Percentiles rank a stretch among this genome's conserved stretches.
Evolutionary conservation across 176 grass and related monocot genomes (phyloP).

Genomic region (Cocos nucifera): DNA sequence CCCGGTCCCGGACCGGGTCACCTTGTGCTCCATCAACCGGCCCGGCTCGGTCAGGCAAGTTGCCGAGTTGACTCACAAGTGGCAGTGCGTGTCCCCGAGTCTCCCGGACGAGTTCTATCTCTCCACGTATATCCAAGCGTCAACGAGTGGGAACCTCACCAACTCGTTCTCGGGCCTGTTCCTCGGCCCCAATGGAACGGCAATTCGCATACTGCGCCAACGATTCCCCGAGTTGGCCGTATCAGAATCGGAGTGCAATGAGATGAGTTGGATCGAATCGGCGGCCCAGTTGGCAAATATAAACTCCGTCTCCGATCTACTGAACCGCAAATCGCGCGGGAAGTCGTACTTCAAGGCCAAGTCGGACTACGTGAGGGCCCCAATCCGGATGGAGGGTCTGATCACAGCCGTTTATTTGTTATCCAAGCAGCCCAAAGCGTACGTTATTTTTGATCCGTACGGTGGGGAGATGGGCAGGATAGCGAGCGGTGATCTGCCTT

Average conservation of each 20-base stretch:
- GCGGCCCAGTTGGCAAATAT: constrained; percentile 31
- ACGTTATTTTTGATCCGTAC: constrained; percentile 74
- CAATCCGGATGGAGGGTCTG: constrained; percentile 12
- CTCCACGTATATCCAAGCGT: constrained; percentile 9
- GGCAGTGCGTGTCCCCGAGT: constrained; percentile 51
- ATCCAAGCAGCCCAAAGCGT: constrained; percentile 43
- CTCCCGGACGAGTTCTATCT: constrained; percentile 79
- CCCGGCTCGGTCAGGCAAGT: constrained; percentile 19
- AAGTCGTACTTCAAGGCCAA: constrained; percentile 87
- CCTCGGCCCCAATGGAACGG: constrained; percentile 31
- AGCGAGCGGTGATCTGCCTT: constrained; percentile 24
- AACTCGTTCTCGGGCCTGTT: constrained; percentile 53
- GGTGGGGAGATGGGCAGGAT: constrained; percentile 56
- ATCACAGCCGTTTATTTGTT: constrained; percentile 9
- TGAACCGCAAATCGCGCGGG: constrained; percentile 22
- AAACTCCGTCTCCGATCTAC: constrained; percentile 31
- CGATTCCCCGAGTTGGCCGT: constrained; percentile 36
- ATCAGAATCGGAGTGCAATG: constrained; percentile 6
- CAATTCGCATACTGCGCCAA: constrained; percentile 5
- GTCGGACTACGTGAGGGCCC: constrained; percentile 47
- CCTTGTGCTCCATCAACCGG: constrained; percentile 41
- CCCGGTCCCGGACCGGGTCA: constrained; percentile 41
- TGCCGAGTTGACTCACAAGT: constrained; percentile 30
- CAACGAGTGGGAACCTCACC: too few species aligned
- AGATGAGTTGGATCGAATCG: constrained; percentile 86